These are phyloP conservation scores for Pinus albicaulis DNA, from an alignment of 75 land plant species.

Conservation along the genomic window DNA sequence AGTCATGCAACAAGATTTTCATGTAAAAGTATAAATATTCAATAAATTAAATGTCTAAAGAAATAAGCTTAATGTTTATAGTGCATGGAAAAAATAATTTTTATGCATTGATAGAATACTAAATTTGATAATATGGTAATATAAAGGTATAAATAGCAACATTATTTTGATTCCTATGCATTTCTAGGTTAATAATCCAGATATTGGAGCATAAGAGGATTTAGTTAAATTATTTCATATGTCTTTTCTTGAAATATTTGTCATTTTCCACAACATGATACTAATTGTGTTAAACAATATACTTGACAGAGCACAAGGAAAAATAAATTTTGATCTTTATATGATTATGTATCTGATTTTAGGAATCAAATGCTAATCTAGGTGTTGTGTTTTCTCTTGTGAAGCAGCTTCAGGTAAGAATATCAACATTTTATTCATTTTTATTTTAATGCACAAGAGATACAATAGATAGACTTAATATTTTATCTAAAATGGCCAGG, in stretches of 20 bases:
- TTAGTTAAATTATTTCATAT: too few species aligned
- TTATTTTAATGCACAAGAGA: too few species aligned
- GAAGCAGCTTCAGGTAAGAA: constrained; percentile 76
- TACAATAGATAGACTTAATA: too few species aligned
- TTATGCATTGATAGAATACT: not conserved
- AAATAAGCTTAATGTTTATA: not conserved
- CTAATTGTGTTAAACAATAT: not conserved
- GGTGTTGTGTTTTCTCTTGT: constrained; percentile 78
- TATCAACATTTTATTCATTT: not conserved
- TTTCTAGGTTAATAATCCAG: too few species aligned
- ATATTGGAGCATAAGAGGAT: too few species aligned
- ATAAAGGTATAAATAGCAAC: too few species aligned
- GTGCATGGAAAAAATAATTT: not conserved
- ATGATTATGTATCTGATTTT: constrained; percentile 2
- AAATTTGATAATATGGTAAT: too few species aligned
- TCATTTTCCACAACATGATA: too few species aligned
- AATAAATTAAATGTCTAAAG: not conserved
- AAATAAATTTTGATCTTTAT: not conserved
- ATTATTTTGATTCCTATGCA: too few species aligned
- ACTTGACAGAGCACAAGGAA: not conserved
- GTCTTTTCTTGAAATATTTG: too few species aligned
- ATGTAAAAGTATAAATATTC: not conserved
- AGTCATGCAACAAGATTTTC: constrained; percentile 5
- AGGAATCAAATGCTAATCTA: constrained; percentile 93
- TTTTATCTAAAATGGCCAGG: not conserved